A percentile compares a stretch with the other conserved stretches of the same genome.
Conservation (phyloP, 257 asterid genomes). For the Nicotiana otophora region DNA sequence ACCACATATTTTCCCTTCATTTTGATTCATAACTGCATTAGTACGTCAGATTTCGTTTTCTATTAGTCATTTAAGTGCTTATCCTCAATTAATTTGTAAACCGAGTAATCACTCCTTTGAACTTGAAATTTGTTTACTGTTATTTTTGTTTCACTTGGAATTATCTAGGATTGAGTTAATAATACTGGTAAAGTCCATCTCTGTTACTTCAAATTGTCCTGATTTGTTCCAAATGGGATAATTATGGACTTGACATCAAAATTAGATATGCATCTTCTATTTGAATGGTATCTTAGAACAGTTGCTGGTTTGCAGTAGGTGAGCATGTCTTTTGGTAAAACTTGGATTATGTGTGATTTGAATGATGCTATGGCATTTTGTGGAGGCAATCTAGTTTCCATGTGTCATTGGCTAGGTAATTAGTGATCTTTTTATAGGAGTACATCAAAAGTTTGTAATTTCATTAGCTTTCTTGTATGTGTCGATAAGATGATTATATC, state of each 20-base stretch:
- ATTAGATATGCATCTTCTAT: too few species aligned
- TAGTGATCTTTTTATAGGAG: background rate
- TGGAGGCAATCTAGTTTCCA: background rate
- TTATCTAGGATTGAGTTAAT: background rate
- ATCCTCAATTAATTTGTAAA: background rate
- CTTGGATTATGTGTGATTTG: background rate
- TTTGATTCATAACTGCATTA: too few species aligned
- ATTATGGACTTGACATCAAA: too few species aligned
- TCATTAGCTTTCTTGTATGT: background rate
- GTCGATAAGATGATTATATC: background rate
- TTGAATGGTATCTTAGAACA: too few species aligned
- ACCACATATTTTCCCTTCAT: background rate
- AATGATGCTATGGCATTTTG: background rate
- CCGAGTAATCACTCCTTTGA: background rate
- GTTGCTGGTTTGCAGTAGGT: too few species aligned
- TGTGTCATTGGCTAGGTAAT: background rate
- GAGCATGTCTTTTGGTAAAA: background rate
- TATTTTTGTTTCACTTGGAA: background rate
- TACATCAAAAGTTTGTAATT: background rate
- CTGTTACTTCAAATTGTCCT: too few species aligned
- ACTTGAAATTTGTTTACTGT: background rate
- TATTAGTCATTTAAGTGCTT: background rate
- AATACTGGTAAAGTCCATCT: too few species aligned
- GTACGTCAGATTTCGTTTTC: too few species aligned
- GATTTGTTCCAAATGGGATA: too few species aligned